phyloP scores from a whole-genome alignment of 2,329 filamentous ascomycete genomes.

The Sporothrix sp. region DNA sequence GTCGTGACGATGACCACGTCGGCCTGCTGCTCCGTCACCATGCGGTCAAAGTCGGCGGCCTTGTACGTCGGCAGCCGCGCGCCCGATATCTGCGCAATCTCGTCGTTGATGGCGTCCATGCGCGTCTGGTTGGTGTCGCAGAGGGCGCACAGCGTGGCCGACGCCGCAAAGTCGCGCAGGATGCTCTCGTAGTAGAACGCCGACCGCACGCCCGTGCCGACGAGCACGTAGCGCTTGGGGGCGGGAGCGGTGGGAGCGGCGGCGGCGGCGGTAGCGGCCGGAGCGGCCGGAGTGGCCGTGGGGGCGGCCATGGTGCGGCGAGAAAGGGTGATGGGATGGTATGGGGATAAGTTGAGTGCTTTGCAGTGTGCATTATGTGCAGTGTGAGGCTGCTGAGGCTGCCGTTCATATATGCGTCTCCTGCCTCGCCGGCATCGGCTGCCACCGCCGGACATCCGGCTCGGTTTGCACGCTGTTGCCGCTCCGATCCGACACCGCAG shows the following conservation, averaged over 20 bases:
- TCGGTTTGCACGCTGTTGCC: no score
- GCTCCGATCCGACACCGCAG: no score
- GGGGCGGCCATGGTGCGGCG: no score
- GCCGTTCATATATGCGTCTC: no score
- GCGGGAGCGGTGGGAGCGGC: neutral
- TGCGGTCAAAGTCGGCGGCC: constrained; percentile 45
- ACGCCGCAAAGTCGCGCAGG: constrained; percentile 39
- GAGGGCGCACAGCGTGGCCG: constrained; percentile 43
- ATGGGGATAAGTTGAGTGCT: neutral
- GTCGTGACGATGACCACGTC: constrained; percentile 55
- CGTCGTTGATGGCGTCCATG: constrained; percentile 45
- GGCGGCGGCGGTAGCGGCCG: neutral
- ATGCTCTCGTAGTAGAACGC: constrained; percentile 53
- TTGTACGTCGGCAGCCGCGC: constrained; percentile 42
- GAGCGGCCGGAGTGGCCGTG: neutral
- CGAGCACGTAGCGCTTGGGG: constrained; percentile 40
- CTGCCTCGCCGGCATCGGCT: no score
- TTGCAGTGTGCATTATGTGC: no score
- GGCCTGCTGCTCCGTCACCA: constrained; percentile 46
- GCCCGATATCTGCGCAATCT: constrained; percentile 37
- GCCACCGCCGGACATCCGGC: no score
- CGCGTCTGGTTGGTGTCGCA: constrained; percentile 53
- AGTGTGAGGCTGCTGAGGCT: no score
- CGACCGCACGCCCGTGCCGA: constrained; percentile 51
- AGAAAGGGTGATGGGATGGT: neutral